Base-by-base conservation (phyloP, 1,139 yeast species). In the Yamadazyma diddensiae region DNA sequence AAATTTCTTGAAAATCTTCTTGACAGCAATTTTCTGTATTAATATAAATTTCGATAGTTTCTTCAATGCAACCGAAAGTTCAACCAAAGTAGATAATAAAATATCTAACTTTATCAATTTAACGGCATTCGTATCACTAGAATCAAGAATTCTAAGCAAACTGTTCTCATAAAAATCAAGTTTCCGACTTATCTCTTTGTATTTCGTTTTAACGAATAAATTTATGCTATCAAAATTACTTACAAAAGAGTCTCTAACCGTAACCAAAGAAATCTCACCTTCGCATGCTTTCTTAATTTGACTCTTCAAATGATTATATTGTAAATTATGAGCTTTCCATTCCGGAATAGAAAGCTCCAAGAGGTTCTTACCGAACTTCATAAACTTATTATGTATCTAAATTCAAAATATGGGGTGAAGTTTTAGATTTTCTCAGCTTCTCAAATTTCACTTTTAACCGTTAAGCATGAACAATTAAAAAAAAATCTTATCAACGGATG, bases 361-460 rank as follows among this genome's bases (percentile, higher is more conserved):
- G 22, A 90, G 69, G 53, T 83, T 88, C 26, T 76, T 69, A 35
- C 96, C 96, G 59, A 87, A 88, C 62, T 87, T 90, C 97, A 88
- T 88, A 20, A 12, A 15, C 16, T 6, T 12, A 16, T 6, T 25
- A 8, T 21, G n/a, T 5, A 21, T 21, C 5, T 5, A 7, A n/a
- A 12, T 21, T 21, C 5, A 8, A 8, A 12, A 21, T 21, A 7
- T 21, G 6, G 8, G 20, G 6, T 18, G 6, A 7, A 7, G 20
- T 6, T 18, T 18, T 18, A 18, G 9, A 9, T 18, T n/a, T 21
- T 21, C 8, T 21, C 11, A n/a, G 8, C 11, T 7, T 7, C 23
- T 21, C 11, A 6, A 21, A 21, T 21, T 7, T 21, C 23, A 21
- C 23, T 5, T 25, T 25, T 5, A 25, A n/a, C 15, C n/a, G 15